A percentile compares a stretch with the other conserved stretches of the same genome.
These are phyloP conservation scores for Talaromyces piceae DNA, from an alignment of 2,329 filamentous ascomycete species.

Conservation along the genomic window DNA sequence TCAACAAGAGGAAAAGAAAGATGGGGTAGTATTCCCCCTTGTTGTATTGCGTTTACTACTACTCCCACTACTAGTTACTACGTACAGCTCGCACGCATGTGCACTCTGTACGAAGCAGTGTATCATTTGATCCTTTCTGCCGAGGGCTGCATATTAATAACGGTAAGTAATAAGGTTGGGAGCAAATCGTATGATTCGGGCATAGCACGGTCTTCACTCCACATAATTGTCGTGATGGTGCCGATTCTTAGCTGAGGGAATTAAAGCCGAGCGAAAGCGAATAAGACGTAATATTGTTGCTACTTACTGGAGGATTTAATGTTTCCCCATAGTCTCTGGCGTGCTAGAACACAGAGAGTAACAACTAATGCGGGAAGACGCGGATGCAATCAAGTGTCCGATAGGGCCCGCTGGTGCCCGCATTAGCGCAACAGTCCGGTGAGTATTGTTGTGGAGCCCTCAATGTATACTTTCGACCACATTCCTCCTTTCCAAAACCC, in stretches of 20 bases:
- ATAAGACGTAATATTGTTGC: too few relatives aligned
- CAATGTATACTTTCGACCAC: background rate
- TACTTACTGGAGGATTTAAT: too few relatives aligned
- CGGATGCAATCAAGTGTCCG: background rate
- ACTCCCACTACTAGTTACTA: background rate
- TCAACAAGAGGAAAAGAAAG: background rate
- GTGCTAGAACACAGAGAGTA: too few relatives aligned
- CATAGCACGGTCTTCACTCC: background rate
- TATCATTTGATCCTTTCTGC: background rate
- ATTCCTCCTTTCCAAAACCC: too few relatives aligned
- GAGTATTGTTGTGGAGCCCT: background rate
- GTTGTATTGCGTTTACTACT: background rate
- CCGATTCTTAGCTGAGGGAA: too few relatives aligned
- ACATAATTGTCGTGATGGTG: too few relatives aligned
- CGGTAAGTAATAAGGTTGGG: background rate
- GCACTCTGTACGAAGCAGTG: too few relatives aligned
- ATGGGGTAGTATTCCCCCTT: background rate
- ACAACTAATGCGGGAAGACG: background rate
- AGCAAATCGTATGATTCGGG: background rate
- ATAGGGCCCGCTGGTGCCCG: background rate
- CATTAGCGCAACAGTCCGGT: background rate
- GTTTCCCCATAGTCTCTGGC: background rate
- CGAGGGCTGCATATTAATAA: background rate
- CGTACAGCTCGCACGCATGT: too few relatives aligned
- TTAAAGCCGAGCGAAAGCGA: too few relatives aligned